Evolutionary conservation across 257 asterid genomes (phyloP).

Genomic region (Ilex aquifolium): DNA sequence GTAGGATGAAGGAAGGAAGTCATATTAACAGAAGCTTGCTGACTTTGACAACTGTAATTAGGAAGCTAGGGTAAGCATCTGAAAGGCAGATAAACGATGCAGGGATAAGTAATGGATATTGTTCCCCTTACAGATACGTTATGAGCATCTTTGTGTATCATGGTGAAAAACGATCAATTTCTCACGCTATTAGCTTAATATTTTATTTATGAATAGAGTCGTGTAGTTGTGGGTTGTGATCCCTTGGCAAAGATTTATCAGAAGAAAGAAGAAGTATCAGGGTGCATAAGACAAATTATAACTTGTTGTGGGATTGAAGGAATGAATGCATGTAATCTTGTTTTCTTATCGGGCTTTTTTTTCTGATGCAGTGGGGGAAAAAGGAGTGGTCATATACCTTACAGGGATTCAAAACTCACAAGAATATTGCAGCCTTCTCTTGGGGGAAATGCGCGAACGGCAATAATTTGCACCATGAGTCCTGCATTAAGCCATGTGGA

Average conservation of each 20-base stretch:
- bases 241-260: no score
- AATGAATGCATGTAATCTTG: conserved; percentile 2
- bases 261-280: background rate
- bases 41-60: conserved; percentile 86
- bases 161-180: no score
- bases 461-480: conserved; percentile 91
- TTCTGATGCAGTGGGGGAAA: conserved; percentile 60
- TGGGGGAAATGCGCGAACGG: conserved; percentile 97
- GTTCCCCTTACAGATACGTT: no score
- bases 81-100: background rate
- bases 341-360: conserved; percentile 1
- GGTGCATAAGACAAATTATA: background rate
- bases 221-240: no score
- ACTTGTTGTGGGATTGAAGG: background rate
- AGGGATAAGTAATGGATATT: no score
- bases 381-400: conserved; percentile 76
- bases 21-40: conserved; percentile 88
- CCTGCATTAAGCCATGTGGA: conserved; percentile 94
- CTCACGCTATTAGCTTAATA: no score
- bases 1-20: conserved; percentile 94
- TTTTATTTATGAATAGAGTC: no score
- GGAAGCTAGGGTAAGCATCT: conserved; percentile 74
- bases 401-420: conserved; percentile 85
- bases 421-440: conserved; percentile 90
- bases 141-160: no score